These are phyloP conservation scores for Globisporangium paroecandrum DNA, from an alignment of 352 stramenopile genomes.

Conservation along the genomic window DNA sequence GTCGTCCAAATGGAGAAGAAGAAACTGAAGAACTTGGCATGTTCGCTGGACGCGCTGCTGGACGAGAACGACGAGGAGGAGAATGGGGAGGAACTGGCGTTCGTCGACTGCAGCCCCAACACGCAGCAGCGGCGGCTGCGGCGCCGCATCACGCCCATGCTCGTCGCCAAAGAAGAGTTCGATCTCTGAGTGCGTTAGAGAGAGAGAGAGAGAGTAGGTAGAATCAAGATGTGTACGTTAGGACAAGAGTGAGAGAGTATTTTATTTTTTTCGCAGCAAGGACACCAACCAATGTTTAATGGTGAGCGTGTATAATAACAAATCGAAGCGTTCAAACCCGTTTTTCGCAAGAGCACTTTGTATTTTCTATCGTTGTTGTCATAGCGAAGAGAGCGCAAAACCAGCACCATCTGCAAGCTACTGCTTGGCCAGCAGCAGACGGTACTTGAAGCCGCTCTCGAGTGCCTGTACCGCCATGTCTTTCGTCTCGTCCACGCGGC, in stretches of 20 bases:
- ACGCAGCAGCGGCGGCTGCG: slow-evolving; percentile 33
- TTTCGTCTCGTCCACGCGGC: slow-evolving; percentile 35
- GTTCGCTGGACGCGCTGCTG: slow-evolving; percentile 14
- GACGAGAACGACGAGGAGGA: slow-evolving; percentile 29
- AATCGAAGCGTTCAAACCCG: not conserved
- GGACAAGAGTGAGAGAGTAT: not conserved
- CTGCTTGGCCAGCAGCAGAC: slow-evolving; percentile 44
- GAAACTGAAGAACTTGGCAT: slow-evolving; percentile 1
- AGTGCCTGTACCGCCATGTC: slow-evolving; percentile 44
- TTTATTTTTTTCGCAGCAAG: not conserved
- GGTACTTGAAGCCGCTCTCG: slow-evolving; percentile 76
- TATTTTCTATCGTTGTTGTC: slow-evolving; percentile 8
- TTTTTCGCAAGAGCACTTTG: not conserved
- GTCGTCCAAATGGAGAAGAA: not conserved
- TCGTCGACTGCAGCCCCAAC: slow-evolving; percentile 24
- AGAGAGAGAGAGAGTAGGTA: not conserved
- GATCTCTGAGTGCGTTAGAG: slow-evolving; percentile 35
- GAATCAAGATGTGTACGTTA: not conserved
- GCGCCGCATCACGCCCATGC: slow-evolving; percentile 48
- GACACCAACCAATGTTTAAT: too few species aligned
- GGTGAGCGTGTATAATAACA: slow-evolving; percentile 1
- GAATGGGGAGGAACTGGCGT: slow-evolving; percentile 7
- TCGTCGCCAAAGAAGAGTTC: slow-evolving; percentile 53
- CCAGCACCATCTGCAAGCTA: too few species aligned
- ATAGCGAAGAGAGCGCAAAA: not conserved